Evolutionary conservation across 1,284 basidiomycete species (phyloP).

Genomic region (Cutaneotrichosporon sp.): DNA sequence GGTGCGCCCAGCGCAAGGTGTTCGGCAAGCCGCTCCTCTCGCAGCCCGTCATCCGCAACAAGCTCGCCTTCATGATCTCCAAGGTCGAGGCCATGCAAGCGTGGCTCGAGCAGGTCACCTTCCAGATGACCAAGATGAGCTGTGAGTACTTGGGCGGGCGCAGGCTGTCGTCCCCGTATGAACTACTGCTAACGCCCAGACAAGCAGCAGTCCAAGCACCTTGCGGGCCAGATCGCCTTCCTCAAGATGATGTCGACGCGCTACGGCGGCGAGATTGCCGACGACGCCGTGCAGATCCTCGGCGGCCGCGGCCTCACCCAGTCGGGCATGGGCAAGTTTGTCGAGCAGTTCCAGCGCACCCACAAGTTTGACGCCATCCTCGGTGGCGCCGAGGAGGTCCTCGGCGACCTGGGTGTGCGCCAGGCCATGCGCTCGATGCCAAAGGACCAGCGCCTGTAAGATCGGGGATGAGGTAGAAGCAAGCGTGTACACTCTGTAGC

Average conservation of each 20-base stretch:
- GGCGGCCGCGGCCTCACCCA: slow-evolving; percentile 62
- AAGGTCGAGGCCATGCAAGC: slow-evolving; percentile 79
- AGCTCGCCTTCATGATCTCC: slow-evolving; percentile 82
- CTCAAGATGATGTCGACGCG: slow-evolving; percentile 63
- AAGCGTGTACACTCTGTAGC: slow-evolving; percentile 3
- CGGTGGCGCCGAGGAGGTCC: slow-evolving; percentile 55
- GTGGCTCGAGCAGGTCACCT: slow-evolving; percentile 87
- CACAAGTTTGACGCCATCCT: slow-evolving; percentile 85
- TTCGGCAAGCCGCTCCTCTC: slow-evolving; percentile 82
- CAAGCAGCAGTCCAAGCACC: slow-evolving; percentile 64
- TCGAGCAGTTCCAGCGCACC: slow-evolving; percentile 58
- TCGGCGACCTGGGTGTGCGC: slow-evolving; percentile 59
- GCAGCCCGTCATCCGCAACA: slow-evolving; percentile 79
- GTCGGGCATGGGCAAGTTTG: slow-evolving; percentile 64
- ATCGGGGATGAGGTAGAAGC: background rate
- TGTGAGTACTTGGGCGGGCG: too few relatives aligned
- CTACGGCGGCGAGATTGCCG: slow-evolving; percentile 55
- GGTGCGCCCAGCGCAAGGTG: slow-evolving; percentile 75
- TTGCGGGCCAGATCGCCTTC: slow-evolving; percentile 55
- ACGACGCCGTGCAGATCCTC: slow-evolving; percentile 58
- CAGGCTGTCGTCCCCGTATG: too few relatives aligned
- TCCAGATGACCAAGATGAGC: slow-evolving; percentile 84
- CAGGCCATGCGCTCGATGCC: slow-evolving; percentile 39
- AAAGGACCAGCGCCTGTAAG: slow-evolving; percentile 30
- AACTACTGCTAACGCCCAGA: slow-evolving; percentile 24